Percentiles rank a stretch among this genome's conserved stretches.
Conservation (phyloP, 805 yeast genomes). For the Ogataea thermomethanolica region DNA sequence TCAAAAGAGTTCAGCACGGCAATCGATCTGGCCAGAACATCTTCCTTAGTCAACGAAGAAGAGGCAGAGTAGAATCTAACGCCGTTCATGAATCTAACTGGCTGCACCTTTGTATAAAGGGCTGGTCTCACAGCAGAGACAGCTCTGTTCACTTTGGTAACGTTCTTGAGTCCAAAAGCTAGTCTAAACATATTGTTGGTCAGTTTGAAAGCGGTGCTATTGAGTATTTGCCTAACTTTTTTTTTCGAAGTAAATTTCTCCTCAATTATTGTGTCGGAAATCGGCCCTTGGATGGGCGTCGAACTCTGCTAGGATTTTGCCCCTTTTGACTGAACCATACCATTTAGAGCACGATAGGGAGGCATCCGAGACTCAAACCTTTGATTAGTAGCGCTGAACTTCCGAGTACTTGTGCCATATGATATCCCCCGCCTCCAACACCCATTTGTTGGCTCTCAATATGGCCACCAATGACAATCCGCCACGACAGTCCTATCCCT, state of each 20-base stretch:
- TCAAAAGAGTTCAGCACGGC: conserved; percentile 67
- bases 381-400: neutral
- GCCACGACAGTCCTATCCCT: neutral
- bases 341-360: too few species aligned
- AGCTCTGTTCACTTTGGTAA: conserved; percentile 11
- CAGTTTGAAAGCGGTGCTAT: neutral
- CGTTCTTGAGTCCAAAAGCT: conserved; percentile 25
- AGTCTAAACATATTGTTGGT: conserved; percentile 21
- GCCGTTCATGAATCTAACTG: conserved; percentile 16
- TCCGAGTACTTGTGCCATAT: neutral
- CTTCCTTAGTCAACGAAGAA: conserved; percentile 67
- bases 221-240: conserved; percentile 7
- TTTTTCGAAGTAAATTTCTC: conserved; percentile 5
- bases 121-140: conserved; percentile 1
- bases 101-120: conserved; percentile 14
- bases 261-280: neutral
- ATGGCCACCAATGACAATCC: too few species aligned
- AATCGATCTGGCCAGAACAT: conserved; percentile 76
- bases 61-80: conserved; percentile 39
- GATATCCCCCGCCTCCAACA: too few species aligned
- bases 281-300: neutral
- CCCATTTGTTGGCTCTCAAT: too few species aligned
- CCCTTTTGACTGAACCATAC: neutral
- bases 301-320: conserved; percentile 1
- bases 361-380: neutral